These are phyloP conservation scores for Fusarium ambrosium DNA, from an alignment of 2,329 filamentous ascomycete genomes.

Conservation along the genomic window DNA sequence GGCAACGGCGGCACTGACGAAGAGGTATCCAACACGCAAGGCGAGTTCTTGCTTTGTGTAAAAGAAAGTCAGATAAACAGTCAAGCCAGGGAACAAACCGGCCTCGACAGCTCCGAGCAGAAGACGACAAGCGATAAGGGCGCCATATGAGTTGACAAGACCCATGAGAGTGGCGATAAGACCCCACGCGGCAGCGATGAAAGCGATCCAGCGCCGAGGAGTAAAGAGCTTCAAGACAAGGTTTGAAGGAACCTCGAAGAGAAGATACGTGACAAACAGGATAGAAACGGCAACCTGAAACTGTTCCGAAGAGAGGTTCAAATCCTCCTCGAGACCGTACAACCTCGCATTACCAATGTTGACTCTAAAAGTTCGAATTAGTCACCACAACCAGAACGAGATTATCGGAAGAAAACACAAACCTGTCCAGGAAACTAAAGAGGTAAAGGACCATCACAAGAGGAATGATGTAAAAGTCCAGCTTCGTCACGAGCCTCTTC, in stretches of 20 bases:
- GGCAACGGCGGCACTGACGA: conserved; percentile 77
- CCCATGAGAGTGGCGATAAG: conserved; percentile 79
- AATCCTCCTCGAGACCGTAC: conserved; percentile 74
- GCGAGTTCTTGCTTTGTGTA: conserved; percentile 82
- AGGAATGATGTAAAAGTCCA: conserved; percentile 75
- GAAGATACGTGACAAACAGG: conserved; percentile 74
- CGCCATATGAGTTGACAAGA: conserved; percentile 73
- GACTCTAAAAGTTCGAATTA: conserved; percentile 58
- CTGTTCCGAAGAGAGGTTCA: conserved; percentile 71
- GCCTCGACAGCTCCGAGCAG: conserved; percentile 78
- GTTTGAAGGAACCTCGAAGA: conserved; percentile 75
- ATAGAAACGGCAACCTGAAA: conserved; percentile 78
- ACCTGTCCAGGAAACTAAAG: conserved; percentile 81
- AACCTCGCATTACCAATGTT: conserved; percentile 81
- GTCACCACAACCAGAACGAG: conserved; percentile 1
- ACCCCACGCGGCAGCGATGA: conserved; percentile 76
- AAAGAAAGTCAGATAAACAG: conserved; percentile 80
- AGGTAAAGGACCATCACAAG: conserved; percentile 79
- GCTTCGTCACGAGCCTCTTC: conserved; percentile 71
- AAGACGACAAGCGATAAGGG: conserved; percentile 76
- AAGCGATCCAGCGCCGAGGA: conserved; percentile 73
- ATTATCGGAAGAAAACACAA: conserved; percentile 23
- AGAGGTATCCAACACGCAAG: conserved; percentile 79
- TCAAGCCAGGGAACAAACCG: conserved; percentile 77
- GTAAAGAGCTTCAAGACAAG: conserved; percentile 73